Evolutionary conservation across 169 alveolate species (phyloP).

Genomic region (Plasmodium cynomolgi): DNA sequence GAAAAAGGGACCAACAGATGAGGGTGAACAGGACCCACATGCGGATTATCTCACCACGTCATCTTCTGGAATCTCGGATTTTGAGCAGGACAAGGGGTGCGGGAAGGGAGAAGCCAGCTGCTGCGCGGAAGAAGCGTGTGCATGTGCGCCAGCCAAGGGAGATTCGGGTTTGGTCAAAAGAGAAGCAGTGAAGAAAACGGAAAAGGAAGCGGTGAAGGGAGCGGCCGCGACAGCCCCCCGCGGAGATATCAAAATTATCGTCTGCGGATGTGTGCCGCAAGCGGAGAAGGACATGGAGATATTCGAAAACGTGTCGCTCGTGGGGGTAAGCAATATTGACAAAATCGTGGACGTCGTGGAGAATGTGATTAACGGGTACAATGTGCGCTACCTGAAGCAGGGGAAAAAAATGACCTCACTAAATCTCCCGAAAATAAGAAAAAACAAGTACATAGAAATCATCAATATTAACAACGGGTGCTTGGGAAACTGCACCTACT

Average conservation of each 20-base stretch:
- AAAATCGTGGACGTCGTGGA: conserved; percentile 96
- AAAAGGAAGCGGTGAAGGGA: neutral
- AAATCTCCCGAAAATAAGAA: conserved; percentile 97
- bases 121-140: neutral
- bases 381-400: conserved; percentile 90
- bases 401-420: conserved; percentile 91
- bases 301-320: conserved; percentile 83
- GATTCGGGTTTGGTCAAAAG: neutral
- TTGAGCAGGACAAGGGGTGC: neutral
- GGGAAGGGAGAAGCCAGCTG: neutral
- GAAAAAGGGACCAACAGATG: neutral
- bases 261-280: conserved; percentile 97
- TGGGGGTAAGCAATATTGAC: conserved; percentile 91
- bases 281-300: conserved; percentile 88
- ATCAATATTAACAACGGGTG: conserved; percentile 95
- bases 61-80: conserved; percentile 52
- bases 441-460: conserved; percentile 94
- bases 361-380: conserved; percentile 94
- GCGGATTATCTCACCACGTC: conserved; percentile 56
- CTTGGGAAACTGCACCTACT: conserved; percentile 98
- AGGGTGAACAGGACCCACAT: neutral
- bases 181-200: neutral
- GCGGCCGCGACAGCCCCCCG: neutral
- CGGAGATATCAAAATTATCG: conserved; percentile 90
- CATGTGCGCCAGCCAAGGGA: neutral